Evolutionary conservation across 345 rosid genomes (phyloP).

Genomic region (Tarenaya hassleriana): DNA sequence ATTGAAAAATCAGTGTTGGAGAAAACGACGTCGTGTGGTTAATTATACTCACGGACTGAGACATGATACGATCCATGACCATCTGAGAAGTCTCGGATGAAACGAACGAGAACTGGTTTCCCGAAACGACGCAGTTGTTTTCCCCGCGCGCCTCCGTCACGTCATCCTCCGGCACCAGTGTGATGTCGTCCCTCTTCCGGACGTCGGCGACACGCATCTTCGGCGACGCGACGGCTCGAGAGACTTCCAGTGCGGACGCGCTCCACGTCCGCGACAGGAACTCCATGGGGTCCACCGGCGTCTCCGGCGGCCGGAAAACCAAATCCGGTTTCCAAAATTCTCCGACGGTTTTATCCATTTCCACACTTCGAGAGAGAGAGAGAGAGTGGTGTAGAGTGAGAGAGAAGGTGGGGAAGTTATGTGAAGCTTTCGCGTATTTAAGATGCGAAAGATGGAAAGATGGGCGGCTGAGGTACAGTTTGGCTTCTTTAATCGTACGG

Average conservation of each 20-base stretch:
- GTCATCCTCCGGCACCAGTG: conserved; percentile 44
- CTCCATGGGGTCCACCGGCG: conserved; percentile 91
- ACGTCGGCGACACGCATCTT: conserved; percentile 43
- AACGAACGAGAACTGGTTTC: conserved; percentile 91
- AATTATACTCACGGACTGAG: conserved; percentile 93
- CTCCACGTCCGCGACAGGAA: conserved; percentile 96
- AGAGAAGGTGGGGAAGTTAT: conserved; percentile 19
- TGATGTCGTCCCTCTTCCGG: conserved; percentile 23
- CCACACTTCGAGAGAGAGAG: conserved; percentile 11
- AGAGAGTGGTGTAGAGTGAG: too few species aligned
- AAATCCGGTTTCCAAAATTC: conserved; percentile 57
- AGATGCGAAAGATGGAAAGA: conserved; percentile 1
- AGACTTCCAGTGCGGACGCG: conserved; percentile 72
- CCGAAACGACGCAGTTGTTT: conserved; percentile 51
- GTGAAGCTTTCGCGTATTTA: conserved; percentile 31
- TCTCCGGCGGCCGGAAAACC: conserved; percentile 75
- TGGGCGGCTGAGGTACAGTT: conserved; percentile 24
- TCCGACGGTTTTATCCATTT: conserved; percentile 48
- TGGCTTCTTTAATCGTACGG: conserved; percentile 24
- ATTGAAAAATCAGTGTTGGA: too few species aligned
- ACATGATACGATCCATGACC: conserved; percentile 97
- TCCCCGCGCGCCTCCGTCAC: conserved; percentile 36
- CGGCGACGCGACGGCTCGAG: conserved; percentile 45
- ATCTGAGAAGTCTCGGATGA: conserved; percentile 90
- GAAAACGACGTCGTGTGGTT: too few species aligned